These are phyloP conservation scores for Otatea glauca DNA, from an alignment of 176 grass and related monocot genomes.

Conservation along the genomic window DNA sequence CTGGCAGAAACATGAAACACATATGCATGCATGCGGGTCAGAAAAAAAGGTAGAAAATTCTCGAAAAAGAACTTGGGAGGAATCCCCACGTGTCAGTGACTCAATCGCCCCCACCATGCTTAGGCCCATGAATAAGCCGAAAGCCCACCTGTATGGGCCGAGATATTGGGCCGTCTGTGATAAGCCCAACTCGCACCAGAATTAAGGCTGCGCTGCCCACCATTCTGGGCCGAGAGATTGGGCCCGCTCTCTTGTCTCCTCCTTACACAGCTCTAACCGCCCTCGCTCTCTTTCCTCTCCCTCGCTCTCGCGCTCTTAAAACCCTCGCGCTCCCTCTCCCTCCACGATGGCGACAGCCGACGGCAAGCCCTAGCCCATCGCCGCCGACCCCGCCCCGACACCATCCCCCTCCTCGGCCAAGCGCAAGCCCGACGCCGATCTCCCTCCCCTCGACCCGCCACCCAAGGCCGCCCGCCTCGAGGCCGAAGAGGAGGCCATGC, in stretches of 20 bases:
- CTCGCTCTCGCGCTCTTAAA: conserved; percentile 9
- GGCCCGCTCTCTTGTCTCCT: too few relatives aligned
- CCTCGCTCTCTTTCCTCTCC: neutral
- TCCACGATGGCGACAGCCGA: conserved; percentile 51
- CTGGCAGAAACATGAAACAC: too few relatives aligned
- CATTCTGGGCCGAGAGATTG: too few relatives aligned
- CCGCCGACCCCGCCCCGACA: neutral
- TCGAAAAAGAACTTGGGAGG: too few relatives aligned
- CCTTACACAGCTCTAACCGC: too few relatives aligned
- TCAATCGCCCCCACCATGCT: too few relatives aligned
- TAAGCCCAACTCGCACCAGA: neutral
- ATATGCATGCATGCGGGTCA: too few relatives aligned
- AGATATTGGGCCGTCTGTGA: neutral
- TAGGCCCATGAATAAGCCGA: too few relatives aligned
- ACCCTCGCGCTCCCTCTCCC: conserved; percentile 36
- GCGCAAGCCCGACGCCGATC: conserved; percentile 54
- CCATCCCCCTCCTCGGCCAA: conserved; percentile 46
- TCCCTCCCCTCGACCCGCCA: conserved; percentile 37
- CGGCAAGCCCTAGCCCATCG: conserved; percentile 36
- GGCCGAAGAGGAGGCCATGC: conserved; percentile 43
- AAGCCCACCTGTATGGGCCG: neutral
- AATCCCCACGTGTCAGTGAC: too few relatives aligned
- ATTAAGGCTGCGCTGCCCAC: neutral
- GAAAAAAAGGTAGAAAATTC: too few relatives aligned
- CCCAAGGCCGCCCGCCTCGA: conserved; percentile 47